Conservation (phyloP, 2,329 filamentous ascomycete species). For the Xylariaceae sp. region DNA sequence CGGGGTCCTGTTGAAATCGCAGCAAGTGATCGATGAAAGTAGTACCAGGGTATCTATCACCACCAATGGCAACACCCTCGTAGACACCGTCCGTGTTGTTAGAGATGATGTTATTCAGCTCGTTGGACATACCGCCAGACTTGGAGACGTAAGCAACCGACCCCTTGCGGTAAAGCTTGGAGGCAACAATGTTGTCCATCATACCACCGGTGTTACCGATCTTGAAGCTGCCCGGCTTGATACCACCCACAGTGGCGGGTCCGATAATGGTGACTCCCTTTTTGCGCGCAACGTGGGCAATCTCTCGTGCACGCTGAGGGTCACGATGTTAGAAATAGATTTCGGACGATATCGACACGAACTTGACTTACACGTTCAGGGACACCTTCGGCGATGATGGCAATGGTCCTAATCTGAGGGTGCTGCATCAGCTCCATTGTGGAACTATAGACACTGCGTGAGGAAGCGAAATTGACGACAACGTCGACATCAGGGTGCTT, state of each 20-base stretch:
- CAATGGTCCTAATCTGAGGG: conserved; percentile 97
- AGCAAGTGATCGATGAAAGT: conserved; percentile 99
- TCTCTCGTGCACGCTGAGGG: conserved; percentile 84
- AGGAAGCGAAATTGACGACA: conserved; percentile 99
- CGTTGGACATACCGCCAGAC: conserved; percentile 99
- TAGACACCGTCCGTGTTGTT: conserved; percentile 97
- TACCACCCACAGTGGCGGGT: conserved; percentile 95
- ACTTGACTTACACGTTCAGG: conserved; percentile 75
- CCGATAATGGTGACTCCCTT: conserved; percentile 99
- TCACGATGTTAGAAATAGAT: conserved; percentile 24
- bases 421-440: conserved; percentile 98
- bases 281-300: conserved; percentile 91
- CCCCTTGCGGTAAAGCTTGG: conserved; percentile 99
- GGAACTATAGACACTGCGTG: conserved; percentile 95
- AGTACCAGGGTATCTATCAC: conserved; percentile 97
- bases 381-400: conserved; percentile 98
- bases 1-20: conserved; percentile 90
- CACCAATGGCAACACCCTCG: conserved; percentile 98
- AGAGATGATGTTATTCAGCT: conserved; percentile 98
- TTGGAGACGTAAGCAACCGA: conserved; percentile 99
- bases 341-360: neutral
- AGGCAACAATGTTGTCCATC: conserved; percentile 99
- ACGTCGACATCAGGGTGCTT: conserved; percentile 98
- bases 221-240: conserved; percentile 99
- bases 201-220: conserved; percentile 99